A percentile compares a stretch with the other conserved stretches of the same genome.
These are phyloP conservation scores for Arthroderma sp. DNA, from an alignment of 2,329 filamentous ascomycete species.

Conservation along the genomic window DNA sequence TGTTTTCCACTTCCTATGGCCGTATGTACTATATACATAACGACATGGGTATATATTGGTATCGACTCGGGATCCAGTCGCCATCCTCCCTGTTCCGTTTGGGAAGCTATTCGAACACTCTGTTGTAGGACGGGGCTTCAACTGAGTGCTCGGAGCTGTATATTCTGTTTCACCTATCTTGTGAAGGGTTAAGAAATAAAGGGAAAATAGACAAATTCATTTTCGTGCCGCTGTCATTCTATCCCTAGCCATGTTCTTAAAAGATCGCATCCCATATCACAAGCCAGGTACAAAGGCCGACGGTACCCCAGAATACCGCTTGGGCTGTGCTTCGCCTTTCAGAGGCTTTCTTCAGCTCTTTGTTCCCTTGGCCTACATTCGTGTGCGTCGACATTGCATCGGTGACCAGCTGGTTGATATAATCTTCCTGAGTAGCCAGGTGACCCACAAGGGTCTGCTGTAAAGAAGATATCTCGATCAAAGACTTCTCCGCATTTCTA, in stretches of 20 bases:
- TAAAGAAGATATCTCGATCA: conserved; percentile 83
- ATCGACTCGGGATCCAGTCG: no score
- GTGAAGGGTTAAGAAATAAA: no score
- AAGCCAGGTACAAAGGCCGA: conserved; percentile 59
- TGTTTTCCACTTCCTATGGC: no score
- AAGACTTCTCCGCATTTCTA: conserved; percentile 76
- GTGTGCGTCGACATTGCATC: conserved; percentile 72
- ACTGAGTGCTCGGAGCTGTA: no score
- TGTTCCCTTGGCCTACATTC: conserved; percentile 81
- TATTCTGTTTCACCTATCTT: no score
- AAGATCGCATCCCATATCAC: conserved; percentile 66
- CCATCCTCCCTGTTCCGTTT: no score
- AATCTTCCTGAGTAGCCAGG: conserved; percentile 69
- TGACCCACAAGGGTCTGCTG: conserved; percentile 82
- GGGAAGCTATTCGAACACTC: no score
- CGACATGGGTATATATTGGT: no score
- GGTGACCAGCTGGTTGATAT: conserved; percentile 76
- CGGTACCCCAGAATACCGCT: conserved; percentile 68
- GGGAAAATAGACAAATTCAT: background rate
- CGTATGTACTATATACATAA: no score
- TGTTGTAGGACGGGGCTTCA: no score
- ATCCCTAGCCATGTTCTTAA: conserved; percentile 12
- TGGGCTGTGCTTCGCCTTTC: conserved; percentile 59
- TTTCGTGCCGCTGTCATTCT: background rate
- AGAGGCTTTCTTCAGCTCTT: conserved; percentile 73